phyloP scores from a whole-genome alignment of 2,329 filamentous ascomycete genomes.

The Fonsecaea erecta region DNA sequence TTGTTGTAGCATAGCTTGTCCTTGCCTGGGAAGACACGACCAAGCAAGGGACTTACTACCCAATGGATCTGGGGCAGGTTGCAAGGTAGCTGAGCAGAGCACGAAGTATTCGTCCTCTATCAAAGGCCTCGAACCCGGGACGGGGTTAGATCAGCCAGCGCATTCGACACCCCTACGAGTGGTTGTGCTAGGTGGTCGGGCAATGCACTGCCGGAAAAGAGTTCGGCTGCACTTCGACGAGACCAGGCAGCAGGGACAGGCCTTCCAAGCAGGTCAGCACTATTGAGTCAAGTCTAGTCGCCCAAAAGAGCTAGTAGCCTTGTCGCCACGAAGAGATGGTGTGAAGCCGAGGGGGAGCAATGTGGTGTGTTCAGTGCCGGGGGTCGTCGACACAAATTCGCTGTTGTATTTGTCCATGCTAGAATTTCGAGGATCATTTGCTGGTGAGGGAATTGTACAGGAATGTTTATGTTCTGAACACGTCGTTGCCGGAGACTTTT shows the following conservation, averaged over 20 bases:
- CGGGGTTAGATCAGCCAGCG: background rate
- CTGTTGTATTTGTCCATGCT: background rate
- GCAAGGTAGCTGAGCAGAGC: background rate
- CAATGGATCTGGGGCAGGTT: background rate
- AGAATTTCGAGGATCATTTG: no score
- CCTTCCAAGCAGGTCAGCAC: background rate
- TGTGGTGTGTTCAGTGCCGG: background rate
- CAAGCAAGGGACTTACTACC: background rate
- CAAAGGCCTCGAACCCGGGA: no score
- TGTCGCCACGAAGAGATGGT: background rate
- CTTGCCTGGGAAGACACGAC: background rate
- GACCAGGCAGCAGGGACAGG: background rate
- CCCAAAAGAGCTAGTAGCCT: background rate
- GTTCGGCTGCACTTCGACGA: background rate
- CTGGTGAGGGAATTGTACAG: no score
- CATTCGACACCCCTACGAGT: constrained; percentile 3
- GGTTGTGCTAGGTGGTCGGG: background rate
- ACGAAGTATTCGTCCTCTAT: background rate
- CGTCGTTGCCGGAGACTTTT: background rate
- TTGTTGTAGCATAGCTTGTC: background rate
- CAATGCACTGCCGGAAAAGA: no score
- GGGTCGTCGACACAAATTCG: background rate
- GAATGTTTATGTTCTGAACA: no score
- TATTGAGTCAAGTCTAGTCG: background rate
- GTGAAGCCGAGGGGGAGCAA: background rate